Base-by-base conservation (phyloP, 202 grass and related monocot genomes). In the Saccharum hybrid region DNA sequence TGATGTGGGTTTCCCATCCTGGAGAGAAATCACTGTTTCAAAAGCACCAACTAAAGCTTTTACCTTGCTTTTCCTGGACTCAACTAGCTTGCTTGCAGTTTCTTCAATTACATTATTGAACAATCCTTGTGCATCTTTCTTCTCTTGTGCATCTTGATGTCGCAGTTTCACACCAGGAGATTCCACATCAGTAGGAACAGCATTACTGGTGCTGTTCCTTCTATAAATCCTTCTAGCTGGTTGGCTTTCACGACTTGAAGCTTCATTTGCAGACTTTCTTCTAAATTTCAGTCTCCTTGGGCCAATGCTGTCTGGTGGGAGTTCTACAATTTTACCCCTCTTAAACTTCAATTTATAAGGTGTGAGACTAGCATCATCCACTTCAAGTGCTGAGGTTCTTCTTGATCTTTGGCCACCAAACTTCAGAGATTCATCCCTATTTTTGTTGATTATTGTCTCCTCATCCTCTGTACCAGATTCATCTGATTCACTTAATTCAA, bases 21-120 rank as follows among this genome's bases (percentile, higher is more conserved):
- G 95, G 64, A 97, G 92, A 82, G 89, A 94, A 19, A 97, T 97
- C 74, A 97, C 95, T 6, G 92, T 97, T 83, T 97, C 95, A 83
- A 97, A 97, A 78, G 95, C 95, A 72, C 92, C 90, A 78, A 97
- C 95, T 76, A 97, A 85, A 75, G 95, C 95, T 49, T 94, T 91
- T 71, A 97, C 95, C 69, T 97, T 97, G 76, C 90, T 97, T 88
- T 94, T 94, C 75, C 92, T 91, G 51, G 86, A 88, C 69, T 90
- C 88, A 37, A 81, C 92, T 73, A 94, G 90, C 81, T 94, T 94
- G 82, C 92, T 91, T 81, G 92, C 92, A 22, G 95, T 97, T 89
- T 91, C 90, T 90, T 97, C 88, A n/a, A 97, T 97, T 69, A 97
- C 90, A 60, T 94, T 97, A 79, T 97, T 97, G 76, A 93, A 97